A percentile compares a stretch with the other conserved stretches of the same genome.
phyloP scores from a whole-genome alignment of 2,329 filamentous ascomycete species.

The Fusarium concolor region DNA sequence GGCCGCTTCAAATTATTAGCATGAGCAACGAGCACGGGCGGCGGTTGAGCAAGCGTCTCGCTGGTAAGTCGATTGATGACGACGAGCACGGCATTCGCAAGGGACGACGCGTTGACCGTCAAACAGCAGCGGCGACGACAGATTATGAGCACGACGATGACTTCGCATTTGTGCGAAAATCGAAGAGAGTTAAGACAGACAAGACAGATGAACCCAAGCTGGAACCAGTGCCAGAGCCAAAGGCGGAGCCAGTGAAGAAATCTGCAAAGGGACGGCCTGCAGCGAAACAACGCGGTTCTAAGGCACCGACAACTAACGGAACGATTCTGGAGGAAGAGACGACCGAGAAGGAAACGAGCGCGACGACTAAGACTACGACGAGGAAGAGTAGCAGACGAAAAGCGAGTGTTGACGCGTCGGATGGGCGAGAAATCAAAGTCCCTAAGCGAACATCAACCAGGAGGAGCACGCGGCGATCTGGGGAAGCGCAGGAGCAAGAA shows the following conservation, averaged over 20 bases:
- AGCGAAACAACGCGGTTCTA: slow-evolving; percentile 51
- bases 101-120: slow-evolving; percentile 32
- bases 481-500: slow-evolving; percentile 51
- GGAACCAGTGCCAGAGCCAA: slow-evolving; percentile 24
- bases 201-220: slow-evolving; percentile 54
- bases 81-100: slow-evolving; percentile 6
- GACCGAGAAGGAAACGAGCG: slow-evolving; percentile 27
- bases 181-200: slow-evolving; percentile 72
- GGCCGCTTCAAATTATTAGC: slow-evolving; percentile 74
- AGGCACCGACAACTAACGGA: slow-evolving; percentile 48
- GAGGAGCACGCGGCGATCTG: slow-evolving; percentile 59
- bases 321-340: slow-evolving; percentile 40
- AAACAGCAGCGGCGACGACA: slow-evolving; percentile 48
- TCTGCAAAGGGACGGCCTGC: slow-evolving; percentile 48
- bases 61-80: slow-evolving; percentile 61
- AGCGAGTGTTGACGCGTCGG: slow-evolving; percentile 54
- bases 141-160: slow-evolving; percentile 80
- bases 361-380: slow-evolving; percentile 35
- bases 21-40: slow-evolving; percentile 74
- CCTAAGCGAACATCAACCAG: slow-evolving; percentile 56
- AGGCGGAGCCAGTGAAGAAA: slow-evolving; percentile 60
- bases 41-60: slow-evolving; percentile 73
- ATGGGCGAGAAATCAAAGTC: slow-evolving; percentile 52
- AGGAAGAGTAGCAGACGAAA: slow-evolving; percentile 55
- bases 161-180: slow-evolving; percentile 77